Evolutionary conservation across 768 basidiomycete species (phyloP), one percentile per base, ranked within the genome.

Genomic region (Agaricus blazei): DNA sequence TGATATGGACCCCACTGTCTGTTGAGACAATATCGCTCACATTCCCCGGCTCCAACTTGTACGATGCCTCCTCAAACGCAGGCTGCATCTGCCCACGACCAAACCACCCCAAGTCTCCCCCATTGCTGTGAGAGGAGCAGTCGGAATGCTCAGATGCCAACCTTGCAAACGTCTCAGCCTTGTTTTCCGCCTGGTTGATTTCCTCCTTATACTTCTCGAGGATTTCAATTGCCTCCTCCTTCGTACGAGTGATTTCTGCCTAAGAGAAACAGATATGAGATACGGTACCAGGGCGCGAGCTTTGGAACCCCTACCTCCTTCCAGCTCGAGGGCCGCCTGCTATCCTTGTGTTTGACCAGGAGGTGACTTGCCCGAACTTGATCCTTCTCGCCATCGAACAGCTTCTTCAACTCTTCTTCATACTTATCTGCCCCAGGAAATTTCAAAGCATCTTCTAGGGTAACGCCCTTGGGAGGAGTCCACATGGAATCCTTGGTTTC

Each of bases 361-460:
- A 99, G 75, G 75, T 99, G 97, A 65, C 92, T 93, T n/a, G 94
- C 96, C 48, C 93, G 83, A 38, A 97, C 91, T 70, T 89, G 78
- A 19, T 72, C 77, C 15, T 75, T 64, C 37, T 57, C 58, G n/a
- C 44, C 44, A 8, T 44, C 41, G 19, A 56, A 37, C 11, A 50
- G 26, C 19, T 56, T 50, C n/a, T 59, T 62, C 52, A 69, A 54
- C 79, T 78, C 64, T 50, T 82, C 72, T 41, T 82, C 66, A 38
- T 49, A 44, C n/a, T 49, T 36, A 4, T 50, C 40, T 15, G 88
- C 88, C 0, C 91, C 92, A 2, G 90, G 84, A 9, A 97, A 78
- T 3, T 70, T 51, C 1, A 70, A 58, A 61, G 90, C 69, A 61
- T 95, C 68, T 1, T 87, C 85, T 12, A 74, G 61, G n/a, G 82